These are phyloP conservation scores for Phytophthora idaei DNA, from an alignment of 352 stramenopile genomes.

Conservation along the genomic window DNA sequence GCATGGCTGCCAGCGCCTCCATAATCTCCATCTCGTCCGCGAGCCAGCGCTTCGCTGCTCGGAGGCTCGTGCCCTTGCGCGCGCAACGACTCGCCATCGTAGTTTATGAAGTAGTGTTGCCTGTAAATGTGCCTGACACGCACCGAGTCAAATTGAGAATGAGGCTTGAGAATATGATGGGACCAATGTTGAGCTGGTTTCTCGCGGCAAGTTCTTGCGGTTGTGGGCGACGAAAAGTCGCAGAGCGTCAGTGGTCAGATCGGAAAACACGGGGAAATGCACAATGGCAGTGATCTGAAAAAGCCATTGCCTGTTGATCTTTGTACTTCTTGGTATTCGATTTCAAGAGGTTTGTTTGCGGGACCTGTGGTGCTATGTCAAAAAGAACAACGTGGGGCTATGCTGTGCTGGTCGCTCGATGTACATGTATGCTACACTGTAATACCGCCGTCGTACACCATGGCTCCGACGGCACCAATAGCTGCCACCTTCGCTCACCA, in stretches of 20 bases:
- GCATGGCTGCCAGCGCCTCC: constrained; percentile 27
- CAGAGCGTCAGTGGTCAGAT: constrained; percentile 26
- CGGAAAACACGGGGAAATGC: constrained; percentile 3
- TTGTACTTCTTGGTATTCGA: background rate
- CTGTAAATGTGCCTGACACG: background rate
- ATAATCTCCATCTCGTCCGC: constrained; percentile 38
- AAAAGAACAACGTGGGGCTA: background rate
- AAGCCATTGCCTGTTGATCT: background rate
- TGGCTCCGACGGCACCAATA: constrained; percentile 10
- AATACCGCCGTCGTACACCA: background rate
- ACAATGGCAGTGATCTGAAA: background rate
- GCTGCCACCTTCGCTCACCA: constrained; percentile 18
- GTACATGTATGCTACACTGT: background rate
- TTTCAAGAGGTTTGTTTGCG: constrained; percentile 2
- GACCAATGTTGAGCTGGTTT: constrained; percentile 1
- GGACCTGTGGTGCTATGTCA: background rate
- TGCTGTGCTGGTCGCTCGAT: background rate
- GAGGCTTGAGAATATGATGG: constrained; percentile 12
- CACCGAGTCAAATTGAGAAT: constrained; percentile 28
- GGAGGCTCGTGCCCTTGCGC: constrained; percentile 37
- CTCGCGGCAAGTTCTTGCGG: constrained; percentile 25
- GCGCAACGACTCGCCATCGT: constrained; percentile 35
- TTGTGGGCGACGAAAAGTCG: constrained; percentile 41
- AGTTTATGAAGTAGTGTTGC: background rate
- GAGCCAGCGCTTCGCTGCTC: constrained; percentile 41